phyloP scores from a whole-genome alignment of 139 green algal genomes.

The Bryopsis sp. region DNA sequence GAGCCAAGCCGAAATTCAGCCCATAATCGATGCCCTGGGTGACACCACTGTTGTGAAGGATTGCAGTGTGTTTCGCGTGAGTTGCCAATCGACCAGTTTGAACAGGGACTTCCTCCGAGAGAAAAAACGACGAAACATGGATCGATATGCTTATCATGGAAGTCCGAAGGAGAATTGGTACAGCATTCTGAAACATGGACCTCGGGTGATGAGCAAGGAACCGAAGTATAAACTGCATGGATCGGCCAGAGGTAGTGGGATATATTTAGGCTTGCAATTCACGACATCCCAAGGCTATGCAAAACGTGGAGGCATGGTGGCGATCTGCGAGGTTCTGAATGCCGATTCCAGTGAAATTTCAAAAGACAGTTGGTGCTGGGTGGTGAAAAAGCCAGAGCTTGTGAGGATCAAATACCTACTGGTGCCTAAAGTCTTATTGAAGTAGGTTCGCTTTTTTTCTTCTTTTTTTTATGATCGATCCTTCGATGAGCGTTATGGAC shows the following conservation, averaged over 20 bases:
- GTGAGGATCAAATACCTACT: background rate
- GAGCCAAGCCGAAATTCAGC: background rate
- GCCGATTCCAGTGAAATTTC: background rate
- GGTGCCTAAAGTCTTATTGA: no score
- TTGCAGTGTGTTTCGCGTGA: background rate
- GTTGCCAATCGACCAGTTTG: background rate
- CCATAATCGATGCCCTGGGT: background rate
- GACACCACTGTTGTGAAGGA: background rate
- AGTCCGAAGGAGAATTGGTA: background rate
- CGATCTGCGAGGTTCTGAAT: background rate
- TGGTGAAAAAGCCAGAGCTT: background rate
- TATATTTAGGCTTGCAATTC: background rate
- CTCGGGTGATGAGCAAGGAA: background rate
- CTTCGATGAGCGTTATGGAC: no score
- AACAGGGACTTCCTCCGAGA: background rate
- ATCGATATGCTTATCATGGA: background rate
- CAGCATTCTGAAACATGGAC: background rate
- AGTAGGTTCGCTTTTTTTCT: no score
- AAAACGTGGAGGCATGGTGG: background rate
- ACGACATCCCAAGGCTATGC: background rate
- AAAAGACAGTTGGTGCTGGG: background rate
- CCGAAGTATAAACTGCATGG: background rate
- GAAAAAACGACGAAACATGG: background rate
- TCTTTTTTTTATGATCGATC: no score
- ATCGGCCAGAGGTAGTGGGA: background rate